Evolutionary conservation across 2,329 filamentous ascomycete genomes (phyloP).

Genomic region (Apiospora kogelbergensis): DNA sequence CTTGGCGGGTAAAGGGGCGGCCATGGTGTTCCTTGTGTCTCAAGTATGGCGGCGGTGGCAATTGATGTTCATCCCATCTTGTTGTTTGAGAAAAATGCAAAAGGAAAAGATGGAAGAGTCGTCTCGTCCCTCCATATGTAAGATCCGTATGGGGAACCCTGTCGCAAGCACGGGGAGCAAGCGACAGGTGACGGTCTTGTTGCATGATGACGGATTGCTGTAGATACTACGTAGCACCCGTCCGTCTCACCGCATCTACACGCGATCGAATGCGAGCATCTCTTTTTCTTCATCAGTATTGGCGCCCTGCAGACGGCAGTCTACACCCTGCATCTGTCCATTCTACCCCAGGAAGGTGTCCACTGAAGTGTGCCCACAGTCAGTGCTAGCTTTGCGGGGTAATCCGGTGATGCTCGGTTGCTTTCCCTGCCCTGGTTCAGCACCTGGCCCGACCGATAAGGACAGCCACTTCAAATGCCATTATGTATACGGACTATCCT

Average conservation of each 20-base stretch:
- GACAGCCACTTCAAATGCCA: neutral
- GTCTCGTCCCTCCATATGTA: neutral
- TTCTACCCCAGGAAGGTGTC: neutral
- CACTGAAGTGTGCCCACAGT: neutral
- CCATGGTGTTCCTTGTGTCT: neutral
- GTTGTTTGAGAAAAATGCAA: too few relatives aligned
- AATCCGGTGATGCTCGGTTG: neutral
- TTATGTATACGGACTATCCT: neutral
- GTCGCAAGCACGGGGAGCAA: neutral
- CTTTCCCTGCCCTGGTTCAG: too few relatives aligned
- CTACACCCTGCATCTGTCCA: neutral
- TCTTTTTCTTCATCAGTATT: neutral
- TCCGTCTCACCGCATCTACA: neutral
- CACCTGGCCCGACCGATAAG: neutral
- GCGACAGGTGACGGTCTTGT: neutral
- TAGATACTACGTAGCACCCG: neutral
- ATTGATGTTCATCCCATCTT: neutral
- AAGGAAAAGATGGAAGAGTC: neutral
- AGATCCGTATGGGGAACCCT: neutral
- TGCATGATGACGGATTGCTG: neutral
- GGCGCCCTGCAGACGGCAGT: neutral
- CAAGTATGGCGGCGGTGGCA: neutral
- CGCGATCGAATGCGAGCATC: neutral
- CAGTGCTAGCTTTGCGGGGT: neutral
- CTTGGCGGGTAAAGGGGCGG: neutral